phyloP scores from a whole-genome alignment of 2,329 filamentous ascomycete species.

The Phyllosticta paracitricarpa region DNA sequence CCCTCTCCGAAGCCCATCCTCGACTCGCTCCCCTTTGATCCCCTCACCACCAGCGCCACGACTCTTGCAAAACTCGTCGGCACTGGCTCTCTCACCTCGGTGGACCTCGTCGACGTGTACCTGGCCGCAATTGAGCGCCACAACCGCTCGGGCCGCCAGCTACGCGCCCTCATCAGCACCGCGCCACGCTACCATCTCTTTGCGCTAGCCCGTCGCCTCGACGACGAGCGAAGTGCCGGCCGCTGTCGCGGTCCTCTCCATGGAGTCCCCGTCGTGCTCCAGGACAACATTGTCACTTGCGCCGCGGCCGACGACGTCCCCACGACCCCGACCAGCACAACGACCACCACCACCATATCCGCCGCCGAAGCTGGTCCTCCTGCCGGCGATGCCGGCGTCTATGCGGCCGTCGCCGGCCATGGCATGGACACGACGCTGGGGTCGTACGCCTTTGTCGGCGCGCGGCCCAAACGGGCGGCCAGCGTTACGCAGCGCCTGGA shows the following conservation, averaged over 20 bases:
- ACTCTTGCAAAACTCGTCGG: conserved; percentile 24
- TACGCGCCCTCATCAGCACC: conserved; percentile 29
- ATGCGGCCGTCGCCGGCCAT: not conserved
- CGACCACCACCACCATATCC: not conserved
- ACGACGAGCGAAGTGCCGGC: conserved; percentile 29
- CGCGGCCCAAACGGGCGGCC: conserved; percentile 24
- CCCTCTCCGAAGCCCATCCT: not conserved
- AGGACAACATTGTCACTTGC: conserved; percentile 33
- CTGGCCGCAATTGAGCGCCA: conserved; percentile 25
- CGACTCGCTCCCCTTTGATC: conserved; percentile 18
- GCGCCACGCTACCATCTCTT: conserved; percentile 28
- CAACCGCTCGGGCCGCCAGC: conserved; percentile 24
- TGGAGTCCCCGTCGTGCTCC: conserved; percentile 33
- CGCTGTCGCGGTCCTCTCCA: conserved; percentile 30
- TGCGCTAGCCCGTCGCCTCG: conserved; percentile 27
- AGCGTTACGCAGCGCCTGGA: conserved; percentile 28
- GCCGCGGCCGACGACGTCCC: conserved; percentile 14
- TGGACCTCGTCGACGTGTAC: conserved; percentile 27
- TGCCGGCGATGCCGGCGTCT: not conserved
- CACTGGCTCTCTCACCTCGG: conserved; percentile 21
- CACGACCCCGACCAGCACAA: not conserved
- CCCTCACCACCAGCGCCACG: conserved; percentile 21
- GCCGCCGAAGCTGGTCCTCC: not conserved
- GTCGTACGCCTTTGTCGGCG: conserved; percentile 29
- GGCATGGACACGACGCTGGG: conserved; percentile 35